Evolutionary conservation across 305 asterid genomes (phyloP).

Genomic region (Striga hermonthica): DNA sequence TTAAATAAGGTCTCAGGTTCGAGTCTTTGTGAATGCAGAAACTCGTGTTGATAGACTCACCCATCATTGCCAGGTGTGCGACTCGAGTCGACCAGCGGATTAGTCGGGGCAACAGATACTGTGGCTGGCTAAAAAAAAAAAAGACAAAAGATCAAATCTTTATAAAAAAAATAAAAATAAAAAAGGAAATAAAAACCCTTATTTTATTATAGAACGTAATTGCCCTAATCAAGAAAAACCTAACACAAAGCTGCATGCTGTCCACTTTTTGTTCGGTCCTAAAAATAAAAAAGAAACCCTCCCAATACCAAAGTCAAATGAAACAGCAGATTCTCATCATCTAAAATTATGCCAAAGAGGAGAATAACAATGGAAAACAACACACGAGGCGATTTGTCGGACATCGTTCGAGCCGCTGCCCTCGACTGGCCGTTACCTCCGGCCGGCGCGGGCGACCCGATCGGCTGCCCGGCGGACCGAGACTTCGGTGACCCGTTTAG

Average conservation of each 20-base stretch:
- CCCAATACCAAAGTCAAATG: neutral
- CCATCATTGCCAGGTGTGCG: too few species aligned
- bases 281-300: too few species aligned
- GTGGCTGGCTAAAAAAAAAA: too few species aligned
- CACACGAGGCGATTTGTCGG: slow-evolving; percentile 63
- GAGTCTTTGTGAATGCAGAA: too few species aligned
- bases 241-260: neutral
- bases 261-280: too few species aligned
- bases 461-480: slow-evolving; percentile 31
- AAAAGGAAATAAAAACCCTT: too few species aligned
- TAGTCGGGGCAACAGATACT: too few species aligned
- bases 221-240: slow-evolving; percentile 11
- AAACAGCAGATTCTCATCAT: neutral
- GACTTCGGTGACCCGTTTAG: slow-evolving; percentile 71
- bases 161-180: too few species aligned
- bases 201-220: neutral
- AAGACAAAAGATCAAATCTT: too few species aligned
- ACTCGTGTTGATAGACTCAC: too few species aligned
- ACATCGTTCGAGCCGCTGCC: slow-evolving; percentile 46
- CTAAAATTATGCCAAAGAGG: slow-evolving; percentile 12
- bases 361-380: slow-evolving; percentile 44
- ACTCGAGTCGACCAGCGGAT: too few species aligned
- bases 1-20: too few species aligned
- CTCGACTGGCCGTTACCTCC: slow-evolving; percentile 40
- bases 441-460: slow-evolving; percentile 30